phyloP scores from a whole-genome alignment of 2,329 filamentous ascomycete species.

The Cryphonectria nitschkei region DNA sequence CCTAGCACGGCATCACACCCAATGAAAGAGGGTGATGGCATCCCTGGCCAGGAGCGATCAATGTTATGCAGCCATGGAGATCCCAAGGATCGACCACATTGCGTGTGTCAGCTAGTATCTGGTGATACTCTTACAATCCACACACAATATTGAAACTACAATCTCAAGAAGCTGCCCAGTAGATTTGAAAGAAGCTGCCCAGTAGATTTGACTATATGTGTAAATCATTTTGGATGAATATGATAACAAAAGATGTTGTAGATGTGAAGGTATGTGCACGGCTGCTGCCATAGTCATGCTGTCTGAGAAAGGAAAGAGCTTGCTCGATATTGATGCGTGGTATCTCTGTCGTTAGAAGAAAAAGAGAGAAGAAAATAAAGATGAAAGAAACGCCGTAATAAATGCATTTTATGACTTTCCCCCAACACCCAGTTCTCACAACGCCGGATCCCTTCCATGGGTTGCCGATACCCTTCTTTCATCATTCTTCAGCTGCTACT shows the following conservation, averaged over 20 bases:
- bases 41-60: neutral
- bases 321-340: constrained; percentile 25
- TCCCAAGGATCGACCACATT: neutral
- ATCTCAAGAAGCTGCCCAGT: neutral
- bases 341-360: constrained; percentile 24
- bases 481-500: constrained; percentile 13
- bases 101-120: neutral
- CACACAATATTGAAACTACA: neutral
- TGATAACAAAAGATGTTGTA: neutral
- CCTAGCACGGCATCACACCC: neutral
- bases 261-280: neutral
- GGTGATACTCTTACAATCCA: neutral
- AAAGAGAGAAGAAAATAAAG: neutral
- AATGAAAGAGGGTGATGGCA: neutral
- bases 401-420: constrained; percentile 21
- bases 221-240: neutral
- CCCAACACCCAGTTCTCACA: neutral
- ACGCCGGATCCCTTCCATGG: neutral
- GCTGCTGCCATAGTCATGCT: constrained; percentile 2
- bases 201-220: neutral
- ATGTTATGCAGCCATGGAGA: neutral
- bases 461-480: neutral
- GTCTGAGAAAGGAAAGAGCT: constrained; percentile 11
- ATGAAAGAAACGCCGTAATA: constrained; percentile 21
- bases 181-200: neutral